Conservation (phyloP, 768 basidiomycete genomes). For the Obba rivulosa region DNA sequence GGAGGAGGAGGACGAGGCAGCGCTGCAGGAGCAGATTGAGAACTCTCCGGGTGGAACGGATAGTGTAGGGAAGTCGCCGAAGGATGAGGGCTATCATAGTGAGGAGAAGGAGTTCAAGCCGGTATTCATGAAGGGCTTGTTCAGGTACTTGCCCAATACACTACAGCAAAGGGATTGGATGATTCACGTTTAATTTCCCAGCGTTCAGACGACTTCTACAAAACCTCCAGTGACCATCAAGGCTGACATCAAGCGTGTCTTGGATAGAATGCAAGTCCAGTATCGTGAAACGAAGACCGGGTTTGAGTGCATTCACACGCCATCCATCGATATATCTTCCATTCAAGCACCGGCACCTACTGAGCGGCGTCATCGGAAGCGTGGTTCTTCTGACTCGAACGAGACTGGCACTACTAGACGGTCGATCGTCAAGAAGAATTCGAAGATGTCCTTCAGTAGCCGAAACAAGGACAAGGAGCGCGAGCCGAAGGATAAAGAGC, state of each 20-base stretch:
- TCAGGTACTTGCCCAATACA: constrained; percentile 58
- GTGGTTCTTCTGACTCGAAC: constrained; percentile 44
- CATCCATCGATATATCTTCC: constrained; percentile 87
- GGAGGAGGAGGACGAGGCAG: constrained; percentile 38
- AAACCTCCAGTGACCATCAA: constrained; percentile 79
- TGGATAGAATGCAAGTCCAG: constrained; percentile 94
- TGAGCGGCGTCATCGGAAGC: constrained; percentile 34
- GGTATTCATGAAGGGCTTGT: constrained; percentile 91
- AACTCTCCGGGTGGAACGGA: constrained; percentile 28
- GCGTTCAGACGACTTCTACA: constrained; percentile 93
- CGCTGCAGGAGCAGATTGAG: constrained; percentile 35
- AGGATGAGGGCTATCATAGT: constrained; percentile 39
- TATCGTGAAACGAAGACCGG: constrained; percentile 87
- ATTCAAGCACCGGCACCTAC: constrained; percentile 41
- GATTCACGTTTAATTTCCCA: constrained; percentile 23
- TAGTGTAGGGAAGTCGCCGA: constrained; percentile 26
- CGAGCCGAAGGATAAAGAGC: constrained; percentile 44
- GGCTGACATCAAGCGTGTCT: constrained; percentile 76
- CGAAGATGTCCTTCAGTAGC: constrained; percentile 68
- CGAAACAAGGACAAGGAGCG: constrained; percentile 38
- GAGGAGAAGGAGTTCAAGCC: constrained; percentile 85
- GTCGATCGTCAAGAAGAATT: constrained; percentile 66
- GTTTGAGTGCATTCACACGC: constrained; percentile 94
- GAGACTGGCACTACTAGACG: constrained; percentile 46
- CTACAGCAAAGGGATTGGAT: neutral